phyloP scores from a whole-genome alignment of 2,329 filamentous ascomycete species.

The Calonectria henricotiae region DNA sequence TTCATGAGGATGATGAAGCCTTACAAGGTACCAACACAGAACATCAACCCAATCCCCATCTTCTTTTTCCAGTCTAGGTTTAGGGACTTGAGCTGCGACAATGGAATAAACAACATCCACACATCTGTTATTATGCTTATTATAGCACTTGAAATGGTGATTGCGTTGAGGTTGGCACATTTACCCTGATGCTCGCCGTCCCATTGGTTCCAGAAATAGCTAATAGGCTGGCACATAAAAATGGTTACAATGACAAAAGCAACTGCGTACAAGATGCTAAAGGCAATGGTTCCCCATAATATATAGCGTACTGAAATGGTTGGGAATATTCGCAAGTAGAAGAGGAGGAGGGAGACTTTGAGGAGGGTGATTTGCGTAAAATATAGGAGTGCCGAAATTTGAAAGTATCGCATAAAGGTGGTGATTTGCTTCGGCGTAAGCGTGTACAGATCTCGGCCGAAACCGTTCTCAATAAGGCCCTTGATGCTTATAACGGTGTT shows the following conservation, averaged over 20 bases:
- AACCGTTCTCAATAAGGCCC: constrained; percentile 37
- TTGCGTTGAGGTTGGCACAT: neutral
- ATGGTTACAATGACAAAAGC: constrained; percentile 56
- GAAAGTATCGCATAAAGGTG: constrained; percentile 54
- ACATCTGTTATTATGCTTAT: neutral
- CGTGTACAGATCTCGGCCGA: constrained; percentile 59
- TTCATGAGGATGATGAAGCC: neutral
- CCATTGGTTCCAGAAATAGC: constrained; percentile 58
- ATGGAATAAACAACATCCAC: constrained; percentile 4
- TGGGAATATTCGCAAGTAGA: constrained; percentile 63
- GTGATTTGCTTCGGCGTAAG: constrained; percentile 45
- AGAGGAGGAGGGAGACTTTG: constrained; percentile 62
- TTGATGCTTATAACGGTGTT: neutral
- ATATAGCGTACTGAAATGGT: constrained; percentile 51
- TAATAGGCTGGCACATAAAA: constrained; percentile 61
- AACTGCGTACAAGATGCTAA: constrained; percentile 54
- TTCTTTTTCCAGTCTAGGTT: constrained; percentile 1
- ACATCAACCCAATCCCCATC: constrained; percentile 8
- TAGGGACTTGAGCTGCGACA: constrained; percentile 4
- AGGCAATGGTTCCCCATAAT: constrained; percentile 55
- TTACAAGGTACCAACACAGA: constrained; percentile 47
- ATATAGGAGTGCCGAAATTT: constrained; percentile 59
- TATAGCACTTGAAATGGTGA: neutral
- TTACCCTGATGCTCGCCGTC: constrained; percentile 9
- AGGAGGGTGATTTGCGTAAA: constrained; percentile 58